These are phyloP conservation scores for Psophocarpus tetragonolobus DNA, from an alignment of 306 rosid species.

Conservation along the genomic window DNA sequence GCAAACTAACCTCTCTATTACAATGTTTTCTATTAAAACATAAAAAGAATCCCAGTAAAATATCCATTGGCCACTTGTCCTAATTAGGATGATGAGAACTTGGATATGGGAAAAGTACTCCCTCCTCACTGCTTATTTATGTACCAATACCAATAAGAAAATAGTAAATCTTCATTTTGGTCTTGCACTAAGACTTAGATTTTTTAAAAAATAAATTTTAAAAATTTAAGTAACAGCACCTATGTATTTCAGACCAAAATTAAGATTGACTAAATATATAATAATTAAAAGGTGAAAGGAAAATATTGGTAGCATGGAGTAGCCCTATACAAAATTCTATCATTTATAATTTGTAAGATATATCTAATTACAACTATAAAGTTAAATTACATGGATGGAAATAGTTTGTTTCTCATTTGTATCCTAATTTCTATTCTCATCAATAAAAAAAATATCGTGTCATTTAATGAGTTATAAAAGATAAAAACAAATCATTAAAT, in stretches of 20 bases:
- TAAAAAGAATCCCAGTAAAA: neutral
- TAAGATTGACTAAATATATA: too few species aligned
- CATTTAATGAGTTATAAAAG: too few species aligned
- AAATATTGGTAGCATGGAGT: neutral
- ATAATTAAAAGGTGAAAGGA: neutral
- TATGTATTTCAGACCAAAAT: too few species aligned
- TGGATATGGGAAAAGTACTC: neutral
- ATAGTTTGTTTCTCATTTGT: too few species aligned
- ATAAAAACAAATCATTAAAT: too few species aligned
- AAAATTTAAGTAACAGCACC: too few species aligned
- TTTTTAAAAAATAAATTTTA: too few species aligned
- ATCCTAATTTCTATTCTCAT: too few species aligned
- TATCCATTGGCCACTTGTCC: neutral
- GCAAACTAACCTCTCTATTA: neutral
- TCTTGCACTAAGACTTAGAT: too few species aligned
- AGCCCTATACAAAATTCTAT: neutral
- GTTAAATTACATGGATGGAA: slow-evolving; percentile 1
- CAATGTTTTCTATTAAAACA: neutral
- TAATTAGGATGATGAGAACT: neutral
- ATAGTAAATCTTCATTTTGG: too few species aligned
- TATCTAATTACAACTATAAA: neutral
- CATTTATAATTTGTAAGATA: neutral
- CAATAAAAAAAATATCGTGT: too few species aligned
- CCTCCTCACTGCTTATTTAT: slow-evolving; percentile 17
- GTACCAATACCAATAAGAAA: neutral